Evolutionary conservation across 2,329 filamentous ascomycete genomes (phyloP).

Genomic region (Epichloe hybrida): DNA sequence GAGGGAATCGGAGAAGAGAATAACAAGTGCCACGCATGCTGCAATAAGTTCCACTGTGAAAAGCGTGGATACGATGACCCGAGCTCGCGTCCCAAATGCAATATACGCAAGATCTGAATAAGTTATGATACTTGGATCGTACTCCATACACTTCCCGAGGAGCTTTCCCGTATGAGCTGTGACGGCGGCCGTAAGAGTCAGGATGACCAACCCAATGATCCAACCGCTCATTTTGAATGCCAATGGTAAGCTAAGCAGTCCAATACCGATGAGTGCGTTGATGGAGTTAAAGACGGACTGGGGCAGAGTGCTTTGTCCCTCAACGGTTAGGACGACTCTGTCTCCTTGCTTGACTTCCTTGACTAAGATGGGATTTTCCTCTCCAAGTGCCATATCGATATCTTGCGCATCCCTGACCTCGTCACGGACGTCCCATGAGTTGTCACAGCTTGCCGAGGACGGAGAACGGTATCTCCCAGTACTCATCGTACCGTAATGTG

Average conservation of each 20-base stretch:
- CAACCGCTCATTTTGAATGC: slow-evolving; percentile 80
- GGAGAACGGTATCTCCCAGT: slow-evolving; percentile 18
- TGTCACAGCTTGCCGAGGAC: slow-evolving; percentile 32
- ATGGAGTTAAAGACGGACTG: slow-evolving; percentile 96
- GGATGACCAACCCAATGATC: slow-evolving; percentile 65
- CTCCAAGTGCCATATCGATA: slow-evolving; percentile 14
- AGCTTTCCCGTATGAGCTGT: slow-evolving; percentile 80
- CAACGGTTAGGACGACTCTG: slow-evolving; percentile 67
- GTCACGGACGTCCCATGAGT: slow-evolving; percentile 17
- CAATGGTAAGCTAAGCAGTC: slow-evolving; percentile 75
- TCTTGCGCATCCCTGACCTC: slow-evolving; percentile 17
- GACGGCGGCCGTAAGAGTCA: slow-evolving; percentile 58
- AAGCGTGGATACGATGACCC: slow-evolving; percentile 68
- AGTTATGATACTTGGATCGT: slow-evolving; percentile 74
- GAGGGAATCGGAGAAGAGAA: slow-evolving; percentile 88
- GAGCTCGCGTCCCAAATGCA: slow-evolving; percentile 71
- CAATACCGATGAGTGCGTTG: slow-evolving; percentile 83
- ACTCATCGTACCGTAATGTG: slow-evolving; percentile 39
- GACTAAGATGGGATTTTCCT: slow-evolving; percentile 61
- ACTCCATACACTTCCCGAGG: slow-evolving; percentile 76
- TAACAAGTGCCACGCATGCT: slow-evolving; percentile 76
- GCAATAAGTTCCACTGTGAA: slow-evolving; percentile 82
- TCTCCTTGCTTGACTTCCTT: slow-evolving; percentile 84
- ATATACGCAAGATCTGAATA: slow-evolving; percentile 90
- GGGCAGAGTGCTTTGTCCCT: slow-evolving; percentile 87